Percentiles rank a stretch among this genome's conserved stretches.
Evolutionary conservation across 2,329 filamentous ascomycete genomes (phyloP).

Genomic region (Didymella lethalis): DNA sequence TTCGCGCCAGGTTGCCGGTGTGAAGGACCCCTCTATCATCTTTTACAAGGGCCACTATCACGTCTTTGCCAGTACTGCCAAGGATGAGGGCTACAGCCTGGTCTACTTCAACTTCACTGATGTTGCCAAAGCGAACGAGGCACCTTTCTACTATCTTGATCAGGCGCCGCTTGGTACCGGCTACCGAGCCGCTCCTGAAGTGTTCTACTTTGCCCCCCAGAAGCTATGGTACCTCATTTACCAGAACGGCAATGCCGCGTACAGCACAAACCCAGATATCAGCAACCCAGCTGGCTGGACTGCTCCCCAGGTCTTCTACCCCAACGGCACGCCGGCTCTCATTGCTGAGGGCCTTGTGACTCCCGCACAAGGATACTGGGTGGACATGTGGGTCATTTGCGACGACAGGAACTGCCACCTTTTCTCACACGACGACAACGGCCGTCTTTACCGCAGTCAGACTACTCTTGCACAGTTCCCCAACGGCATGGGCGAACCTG

Average conservation of each 20-base stretch:
- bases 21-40: constrained; percentile 50
- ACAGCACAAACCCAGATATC: constrained; percentile 54
- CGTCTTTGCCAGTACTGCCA: constrained; percentile 53
- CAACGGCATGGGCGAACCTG: constrained; percentile 48
- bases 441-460: constrained; percentile 52
- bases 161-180: constrained; percentile 50
- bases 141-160: constrained; percentile 52
- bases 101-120: constrained; percentile 54
- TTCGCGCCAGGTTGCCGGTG: constrained; percentile 34
- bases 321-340: constrained; percentile 44
- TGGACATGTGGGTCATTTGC: constrained; percentile 57
- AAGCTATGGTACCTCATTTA: constrained; percentile 55
- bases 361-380: constrained; percentile 46
- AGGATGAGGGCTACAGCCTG: constrained; percentile 49
- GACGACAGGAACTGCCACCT: constrained; percentile 50
- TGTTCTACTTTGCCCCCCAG: constrained; percentile 55
- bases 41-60: constrained; percentile 53
- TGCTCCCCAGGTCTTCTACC: constrained; percentile 50
- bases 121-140: constrained; percentile 42
- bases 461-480: constrained; percentile 49
- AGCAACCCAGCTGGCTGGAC: constrained; percentile 53
- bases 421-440: constrained; percentile 55
- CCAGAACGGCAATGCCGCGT: constrained; percentile 55
- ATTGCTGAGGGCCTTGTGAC: constrained; percentile 19
- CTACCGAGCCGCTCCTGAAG: constrained; percentile 53